A percentile compares a stretch with the other conserved stretches of the same genome.
These are phyloP conservation scores for Penicillium sp. DNA, from an alignment of 2,329 filamentous ascomycete species.

Conservation along the genomic window DNA sequence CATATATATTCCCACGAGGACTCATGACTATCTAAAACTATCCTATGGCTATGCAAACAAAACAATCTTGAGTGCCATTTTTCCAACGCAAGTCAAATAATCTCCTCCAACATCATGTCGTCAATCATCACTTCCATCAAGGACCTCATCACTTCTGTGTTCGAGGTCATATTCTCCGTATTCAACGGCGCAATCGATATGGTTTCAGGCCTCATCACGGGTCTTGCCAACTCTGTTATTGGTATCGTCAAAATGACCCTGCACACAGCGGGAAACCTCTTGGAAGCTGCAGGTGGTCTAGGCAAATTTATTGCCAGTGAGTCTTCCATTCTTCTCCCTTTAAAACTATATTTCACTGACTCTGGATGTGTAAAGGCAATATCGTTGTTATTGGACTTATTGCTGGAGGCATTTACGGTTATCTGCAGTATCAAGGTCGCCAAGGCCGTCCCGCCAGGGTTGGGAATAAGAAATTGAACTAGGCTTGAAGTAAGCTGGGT, in stretches of 20 bases:
- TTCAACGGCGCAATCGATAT: conserved; percentile 17
- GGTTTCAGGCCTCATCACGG: conserved; percentile 9
- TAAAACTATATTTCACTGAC: neutral
- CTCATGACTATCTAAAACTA: neutral
- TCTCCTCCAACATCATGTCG: conserved; percentile 20
- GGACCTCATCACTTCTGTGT: conserved; percentile 24
- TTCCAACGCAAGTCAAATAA: neutral
- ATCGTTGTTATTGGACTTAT: conserved; percentile 24
- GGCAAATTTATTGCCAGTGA: conserved; percentile 29
- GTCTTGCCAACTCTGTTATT: conserved; percentile 15
- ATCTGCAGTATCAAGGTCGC: conserved; percentile 21
- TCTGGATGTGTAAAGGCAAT: conserved; percentile 21
- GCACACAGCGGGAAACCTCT: conserved; percentile 3
- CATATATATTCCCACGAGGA: neutral
- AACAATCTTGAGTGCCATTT: neutral
- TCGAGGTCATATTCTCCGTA: conserved; percentile 30
- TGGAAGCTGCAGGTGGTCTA: conserved; percentile 25
- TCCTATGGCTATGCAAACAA: neutral
- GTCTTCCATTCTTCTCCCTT: neutral
- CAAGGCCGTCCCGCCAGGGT: conserved; percentile 20
- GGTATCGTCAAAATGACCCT: conserved; percentile 8
- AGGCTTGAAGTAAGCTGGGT: neutral
- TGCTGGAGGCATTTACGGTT: conserved; percentile 22
- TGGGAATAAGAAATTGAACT: conserved; percentile 28
- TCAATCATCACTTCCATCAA: conserved; percentile 29